Evolutionary conservation across 2,329 filamentous ascomycete genomes (phyloP).

Genomic region (Raffaelea deltoideospora): DNA sequence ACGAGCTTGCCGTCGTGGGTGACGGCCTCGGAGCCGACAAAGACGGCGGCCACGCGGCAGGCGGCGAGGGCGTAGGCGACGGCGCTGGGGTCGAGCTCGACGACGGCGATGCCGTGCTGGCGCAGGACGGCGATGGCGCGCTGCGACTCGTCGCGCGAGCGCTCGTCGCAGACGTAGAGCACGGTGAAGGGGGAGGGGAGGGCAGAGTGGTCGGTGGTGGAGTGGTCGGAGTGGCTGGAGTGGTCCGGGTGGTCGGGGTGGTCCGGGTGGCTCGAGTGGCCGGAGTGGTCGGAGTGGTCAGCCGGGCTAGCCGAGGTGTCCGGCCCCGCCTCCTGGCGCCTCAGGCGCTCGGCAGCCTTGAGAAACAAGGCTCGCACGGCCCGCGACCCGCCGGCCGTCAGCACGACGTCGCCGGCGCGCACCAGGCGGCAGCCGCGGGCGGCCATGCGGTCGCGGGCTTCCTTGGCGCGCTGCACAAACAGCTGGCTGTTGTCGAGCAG

Average conservation of each 20-base stretch:
- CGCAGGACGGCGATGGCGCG: constrained; percentile 58
- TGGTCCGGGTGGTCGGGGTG: not conserved
- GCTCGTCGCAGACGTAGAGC: constrained; percentile 57
- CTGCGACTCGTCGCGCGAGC: constrained; percentile 42
- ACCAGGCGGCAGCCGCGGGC: constrained; percentile 66
- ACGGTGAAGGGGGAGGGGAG: constrained; percentile 61
- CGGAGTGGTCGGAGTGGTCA: not conserved
- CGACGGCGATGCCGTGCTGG: constrained; percentile 63
- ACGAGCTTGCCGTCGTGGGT: constrained; percentile 91
- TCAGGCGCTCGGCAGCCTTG: constrained; percentile 52
- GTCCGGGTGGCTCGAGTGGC: constrained; percentile 9
- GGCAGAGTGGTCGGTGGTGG: no score
- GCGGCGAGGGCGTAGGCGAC: constrained; percentile 59
- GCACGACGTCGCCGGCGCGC: constrained; percentile 60
- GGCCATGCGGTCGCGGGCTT: constrained; percentile 70
- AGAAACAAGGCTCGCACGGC: constrained; percentile 67
- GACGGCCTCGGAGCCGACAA: constrained; percentile 68
- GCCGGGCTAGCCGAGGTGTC: constrained; percentile 27
- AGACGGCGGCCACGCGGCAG: constrained; percentile 51
- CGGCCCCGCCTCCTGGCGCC: no score
- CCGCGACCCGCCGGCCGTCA: constrained; percentile 79
- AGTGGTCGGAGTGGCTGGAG: constrained; percentile 9
- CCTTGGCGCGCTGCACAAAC: constrained; percentile 78
- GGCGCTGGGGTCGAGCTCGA: constrained; percentile 61
- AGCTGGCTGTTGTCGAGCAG: constrained; percentile 72